Evolutionary conservation across 495 filamentous ascomycete genomes (phyloP), one percentile per base, ranked within the genome.

Genomic region (Podospora australis): DNA sequence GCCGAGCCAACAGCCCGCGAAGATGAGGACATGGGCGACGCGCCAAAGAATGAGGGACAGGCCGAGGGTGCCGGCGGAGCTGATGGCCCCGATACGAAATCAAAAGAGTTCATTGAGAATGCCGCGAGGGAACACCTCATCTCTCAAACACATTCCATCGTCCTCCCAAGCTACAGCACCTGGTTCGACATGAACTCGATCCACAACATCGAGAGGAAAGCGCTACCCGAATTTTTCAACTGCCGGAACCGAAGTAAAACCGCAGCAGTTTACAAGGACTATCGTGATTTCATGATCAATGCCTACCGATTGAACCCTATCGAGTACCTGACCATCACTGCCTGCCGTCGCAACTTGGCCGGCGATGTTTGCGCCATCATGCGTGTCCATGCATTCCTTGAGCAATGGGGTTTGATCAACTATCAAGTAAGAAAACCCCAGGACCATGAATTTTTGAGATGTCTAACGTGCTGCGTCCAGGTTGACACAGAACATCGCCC

Each of bases 211-310:
- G 92, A 98, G 74, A 81, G 83, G 58, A 96, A 94, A 62, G 87
- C 87, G 6, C 70, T 98, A 44, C 89, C 90, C 2, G 92, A 98
- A 67, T 98, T 96, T 67, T 98, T 98, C 78, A 96, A 97, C 70
- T 88, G 80, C 66, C 79, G 94, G 32, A 98, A 98, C 66, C 86
- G 92, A 59, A 96, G 91, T 78, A 98, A 98, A 72, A 98, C 92
- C 0, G 82, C 87, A 4, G 83, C 88, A n/a, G 87, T 96, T 13
- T 98, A 97, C 68, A 96, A 96, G 68, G 92, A 98, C 62, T 97
- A 97, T 67, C 83, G 92, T 50, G 91, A 97, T 60, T 98, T 98
- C 67, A 98, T 98, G 92, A 91, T 98, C 66, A 97, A 97, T 64
- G 95, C 92, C 14, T 98, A 98, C 67, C 81, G 92, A 17, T 69